Base-by-base conservation (phyloP, 73 alveolate species). In the Paramecium primaurelia region DNA sequence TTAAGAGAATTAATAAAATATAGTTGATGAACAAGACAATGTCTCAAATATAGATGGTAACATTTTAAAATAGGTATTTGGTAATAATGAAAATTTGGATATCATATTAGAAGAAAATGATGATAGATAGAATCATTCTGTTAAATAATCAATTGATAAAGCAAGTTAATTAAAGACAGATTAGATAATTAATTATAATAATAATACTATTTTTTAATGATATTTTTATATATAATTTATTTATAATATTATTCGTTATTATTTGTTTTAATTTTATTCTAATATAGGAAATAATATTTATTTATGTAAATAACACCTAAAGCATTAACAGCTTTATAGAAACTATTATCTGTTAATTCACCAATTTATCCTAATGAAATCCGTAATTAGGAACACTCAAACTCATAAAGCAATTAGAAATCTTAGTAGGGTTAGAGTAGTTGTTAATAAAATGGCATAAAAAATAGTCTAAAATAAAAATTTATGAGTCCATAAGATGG, bases 241-340 rank as follows among this genome's bases (percentile, higher is more conserved):
- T 54, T 54, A 54, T 54, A 54, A 54, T 54, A 54, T 54, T 54
- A 54, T 54, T 54, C 32, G 69, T 18, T 54, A 54, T 16, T n/a
- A 18, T 54, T 54, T 54, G 59, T 54, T 54, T 54, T 54, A 54
- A 54, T 54, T 54, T 54, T 54, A 54, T 54, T n/a, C 69, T 54
- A 54, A 54, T 54, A 54, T 18, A 54, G 69, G 32, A 18, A 54
- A 54, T 54, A 54, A 54, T 54, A 54, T 64, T 64, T 64, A 64
- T 64, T 64, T 32, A 64, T 64, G 84, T 34, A 64, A 64, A 64
- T 64, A 64, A 64, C 84, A 32, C 84, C 84, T 28, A 64, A 64
- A 64, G 84, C 84, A 64, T 28, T 64, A 64, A 64, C 84, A 25
- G 84, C 84, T 64, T 64, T 64, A 64, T 28, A 64, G 47, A 64